phyloP scores from a whole-genome alignment of 805 yeast species.

The Teunomyces cretensis region DNA sequence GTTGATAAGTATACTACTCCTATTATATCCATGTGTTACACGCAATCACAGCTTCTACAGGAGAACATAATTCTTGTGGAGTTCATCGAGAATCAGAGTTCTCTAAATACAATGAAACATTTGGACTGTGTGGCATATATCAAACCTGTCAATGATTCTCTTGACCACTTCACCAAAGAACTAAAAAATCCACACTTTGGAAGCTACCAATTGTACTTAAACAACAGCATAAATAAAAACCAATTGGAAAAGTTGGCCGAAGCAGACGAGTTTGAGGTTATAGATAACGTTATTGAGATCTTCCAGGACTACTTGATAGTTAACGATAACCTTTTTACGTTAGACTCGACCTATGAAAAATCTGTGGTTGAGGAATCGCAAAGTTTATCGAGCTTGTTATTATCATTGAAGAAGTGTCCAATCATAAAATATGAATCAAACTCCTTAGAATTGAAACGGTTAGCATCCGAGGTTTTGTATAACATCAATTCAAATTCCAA shows the following conservation, averaged over 20 bases:
- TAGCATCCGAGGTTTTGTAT: slow-evolving; percentile 66
- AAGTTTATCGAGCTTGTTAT: slow-evolving; percentile 52
- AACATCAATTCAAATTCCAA: slow-evolving; percentile 55
- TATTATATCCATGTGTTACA: slow-evolving; percentile 81
- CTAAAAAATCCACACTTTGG: slow-evolving; percentile 76
- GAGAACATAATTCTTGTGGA: slow-evolving; percentile 86
- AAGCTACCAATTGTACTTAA: slow-evolving; percentile 74
- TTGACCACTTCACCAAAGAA: slow-evolving; percentile 63
- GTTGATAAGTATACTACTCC: slow-evolving; percentile 80
- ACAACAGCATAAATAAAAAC: slow-evolving; percentile 69
- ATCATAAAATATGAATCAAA: slow-evolving; percentile 73
- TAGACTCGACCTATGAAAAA: slow-evolving; percentile 37
- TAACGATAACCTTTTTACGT: slow-evolving; percentile 61
- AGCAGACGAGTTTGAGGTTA: slow-evolving; percentile 81
- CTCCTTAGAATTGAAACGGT: slow-evolving; percentile 59
- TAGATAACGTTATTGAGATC: slow-evolving; percentile 73
- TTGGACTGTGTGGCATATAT: slow-evolving; percentile 78
- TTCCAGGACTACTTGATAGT: slow-evolving; percentile 81
- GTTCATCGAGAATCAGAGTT: slow-evolving; percentile 52
- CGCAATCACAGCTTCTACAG: slow-evolving; percentile 80
- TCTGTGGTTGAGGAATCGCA: slow-evolving; percentile 34
- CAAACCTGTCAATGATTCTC: slow-evolving; percentile 66
- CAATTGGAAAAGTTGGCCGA: slow-evolving; percentile 87
- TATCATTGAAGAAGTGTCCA: slow-evolving; percentile 78
- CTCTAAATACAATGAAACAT: slow-evolving; percentile 62